Base-by-base conservation (phyloP, 441 rosid genomes). In the Gossypium trilobum region DNA sequence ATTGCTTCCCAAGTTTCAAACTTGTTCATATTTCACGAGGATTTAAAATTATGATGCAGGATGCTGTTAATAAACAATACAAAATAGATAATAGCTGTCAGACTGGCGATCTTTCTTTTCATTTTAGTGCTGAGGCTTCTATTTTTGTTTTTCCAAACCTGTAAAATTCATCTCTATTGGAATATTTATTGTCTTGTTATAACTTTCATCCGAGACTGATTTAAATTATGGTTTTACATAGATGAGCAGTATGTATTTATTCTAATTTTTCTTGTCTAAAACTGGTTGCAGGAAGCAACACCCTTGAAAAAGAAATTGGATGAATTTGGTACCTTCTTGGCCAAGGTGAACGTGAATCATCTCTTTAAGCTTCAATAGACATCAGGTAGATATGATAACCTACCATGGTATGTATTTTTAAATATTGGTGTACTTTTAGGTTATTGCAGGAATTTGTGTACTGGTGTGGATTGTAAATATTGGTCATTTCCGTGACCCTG, bases 381-480 rank as follows among this genome's bases (percentile, higher is more conserved):
- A 39, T 70, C 51, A 0, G 22, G 54, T 70, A 58, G 51, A 56
- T 57, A 55, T 39, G 68, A 17, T 56, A 17, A 39, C 42, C 23
- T 39, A 4, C 22, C 44, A 20, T 62, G 20, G 11, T 48, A 6
- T 27, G 5, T 11, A 36, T 61, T 70, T 76, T 51, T 61, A 71
- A 74, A 73, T 50, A 22, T 74, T 74, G 67, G 57, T 77, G 74
- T 81, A 48, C 74, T 65, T 84, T 54, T 74, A 95, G 99, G 99
- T 95, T 72, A 95, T 95, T 86, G 98, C 98, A 65, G 98, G 97
- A 61, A 95, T 95, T 75, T 95, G 99, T 82, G 81, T 91, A 29
- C 86, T 95, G 75, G 98, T 95, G 74, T 95, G 99, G 99, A 81
- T 95, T 77, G 97, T 95, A 77, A 95, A 95, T 85, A 95, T 95